Evolutionary conservation across 2,329 filamentous ascomycete species (phyloP), one percentile per base, ranked within the genome.

Genomic region (Fusarium sp.): DNA sequence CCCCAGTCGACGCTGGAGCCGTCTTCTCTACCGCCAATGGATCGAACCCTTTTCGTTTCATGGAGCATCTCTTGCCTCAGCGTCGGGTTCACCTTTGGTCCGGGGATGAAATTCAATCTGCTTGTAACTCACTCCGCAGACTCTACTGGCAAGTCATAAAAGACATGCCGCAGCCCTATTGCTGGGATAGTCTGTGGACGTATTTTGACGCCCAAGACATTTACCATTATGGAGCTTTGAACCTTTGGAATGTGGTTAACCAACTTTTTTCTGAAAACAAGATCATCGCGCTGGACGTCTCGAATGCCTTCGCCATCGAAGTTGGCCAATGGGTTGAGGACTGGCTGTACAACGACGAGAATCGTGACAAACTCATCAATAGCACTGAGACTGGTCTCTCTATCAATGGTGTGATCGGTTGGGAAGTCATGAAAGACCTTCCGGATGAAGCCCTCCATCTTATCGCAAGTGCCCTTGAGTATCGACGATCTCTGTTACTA

Each of bases 121-220:
- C 75, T 5, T 82, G 81, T 62, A 85, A 84, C 65, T 81, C 80
- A 7, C 72, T 83, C 31, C 83, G 83, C 44, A 75, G 79, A 52
- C 64, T 77, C 42, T 76, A 81, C 52, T 83, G 81, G 81, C 55
- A 78, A 2, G 57, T 75, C 15, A 80, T 86, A 77, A 80, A 77
- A 64, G 38, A 39, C 2, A 81, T 85, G 77, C 67, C 58, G 25
- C 47, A 75, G 25, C 80, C 78, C 4, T 20, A 75, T 33, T 77
- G 61, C 67, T 85, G 81, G 77, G 80, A 81, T 39, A 82, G 85
- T 31, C 76, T 88, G 27, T 87, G 84, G 78, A 72, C 76, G 4
- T 87, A 84, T 70, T 88, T 85, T 52, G 86, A 88, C 68, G 80
- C 82, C 2, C 64, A 76, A 14, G 86, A 88, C 54, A 77, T 88